Base-by-base conservation (phyloP, 2,329 filamentous ascomycete genomes). In the Scytalidium sp. region DNA sequence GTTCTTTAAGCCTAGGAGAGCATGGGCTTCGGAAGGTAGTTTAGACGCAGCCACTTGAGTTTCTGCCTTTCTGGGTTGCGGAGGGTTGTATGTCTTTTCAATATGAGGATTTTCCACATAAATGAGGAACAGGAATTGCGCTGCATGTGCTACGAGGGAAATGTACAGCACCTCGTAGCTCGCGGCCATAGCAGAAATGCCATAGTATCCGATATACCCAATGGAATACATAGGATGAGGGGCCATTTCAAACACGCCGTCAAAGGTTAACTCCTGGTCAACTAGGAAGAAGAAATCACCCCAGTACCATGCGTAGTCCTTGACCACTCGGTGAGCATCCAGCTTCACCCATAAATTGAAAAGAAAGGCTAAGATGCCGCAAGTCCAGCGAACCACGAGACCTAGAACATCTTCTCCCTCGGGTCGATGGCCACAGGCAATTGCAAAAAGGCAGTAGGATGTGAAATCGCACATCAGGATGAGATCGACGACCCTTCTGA, bases 231-330 rank as follows among this genome's bases (percentile, higher is more conserved):
- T 97, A 56, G 93, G 93, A 67, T 97, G 94, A 25, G 94, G 94
- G 19, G 94, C 94, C 86, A 99, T 95, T 73, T 99, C 94, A 67
- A 97, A 99, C 55, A 99, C 94, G 50, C 94, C 94, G 66, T 99
- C 94, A 69, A 99, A 99, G 45, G 92, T 97, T 67, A 99, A 78
- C 65, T 96, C 90, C 72, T 97, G 92, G 70, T 99, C 94, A 68
- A 99, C 90, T 64, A 99, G 85, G 71, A 91, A 99, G 78, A 97
- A 99, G 73, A 97, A 97, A 70, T 99, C 94, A 54, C 94, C 94
- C 94, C 94, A 99, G 72, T 97, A 99, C 94, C 94, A 99, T 22
- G 94, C 94, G 73, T 92, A 99, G 71, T 99, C 94, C 71, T 97
- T 97, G 65, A 99, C 94, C 45, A 99, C 94, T 53, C 94, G 83